Conservation (phyloP, 345 rosid genomes). For the Arabidopsis thaliana region TAIR10.1 NC_003074.8:22808501-22809000, state of each 20-base stretch:
- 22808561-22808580: neutral
- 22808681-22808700: neutral
- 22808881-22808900: constrained; percentile 40
- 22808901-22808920: constrained; percentile 40
- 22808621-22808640: too few relatives aligned
- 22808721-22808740: neutral
- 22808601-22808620: neutral
- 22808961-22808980: neutral
- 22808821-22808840: constrained; percentile 28
- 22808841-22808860: constrained; percentile 33
- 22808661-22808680: neutral
- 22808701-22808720: neutral
- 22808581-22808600: neutral
- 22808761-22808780: neutral
- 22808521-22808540: neutral
- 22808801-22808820: constrained; percentile 7
- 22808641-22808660: neutral
- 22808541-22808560: neutral
- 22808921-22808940: constrained; percentile 34
- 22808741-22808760: neutral
- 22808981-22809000: neutral
- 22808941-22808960: constrained; percentile 12
- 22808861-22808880: constrained; percentile 33
- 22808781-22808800: neutral
- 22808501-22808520: neutral